Percentiles rank a stretch among this genome's conserved stretches.
Evolutionary conservation across 768 basidiomycete genomes (phyloP).

Genomic region (Suillus plorans): DNA sequence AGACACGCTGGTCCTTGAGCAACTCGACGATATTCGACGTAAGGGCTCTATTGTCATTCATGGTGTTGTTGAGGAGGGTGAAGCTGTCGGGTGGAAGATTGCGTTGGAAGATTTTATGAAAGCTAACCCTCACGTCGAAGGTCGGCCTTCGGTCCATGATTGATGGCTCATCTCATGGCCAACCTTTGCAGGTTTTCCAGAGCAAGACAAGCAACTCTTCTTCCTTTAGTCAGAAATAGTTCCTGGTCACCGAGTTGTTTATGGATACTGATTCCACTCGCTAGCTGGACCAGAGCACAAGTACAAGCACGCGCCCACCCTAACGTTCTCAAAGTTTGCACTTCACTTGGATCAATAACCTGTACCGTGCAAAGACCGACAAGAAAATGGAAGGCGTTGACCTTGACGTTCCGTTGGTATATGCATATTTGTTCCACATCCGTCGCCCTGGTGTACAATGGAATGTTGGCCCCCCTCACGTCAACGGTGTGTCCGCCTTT

Average conservation of each 20-base stretch:
- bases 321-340: slow-evolving; percentile 54
- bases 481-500: slow-evolving; percentile 44
- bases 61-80: slow-evolving; percentile 55
- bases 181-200: slow-evolving; percentile 46
- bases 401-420: slow-evolving; percentile 59
- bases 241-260: neutral
- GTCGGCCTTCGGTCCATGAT: slow-evolving; percentile 27
- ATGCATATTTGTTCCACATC: slow-evolving; percentile 76
- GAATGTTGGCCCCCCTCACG: slow-evolving; percentile 52
- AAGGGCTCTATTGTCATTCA: slow-evolving; percentile 62
- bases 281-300: slow-evolving; percentile 52
- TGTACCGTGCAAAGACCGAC: slow-evolving; percentile 50
- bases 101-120: slow-evolving; percentile 55
- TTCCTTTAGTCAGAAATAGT: slow-evolving; percentile 56
- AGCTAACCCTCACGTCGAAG: slow-evolving; percentile 55
- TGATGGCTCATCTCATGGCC: neutral
- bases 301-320: slow-evolving; percentile 71
- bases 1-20: slow-evolving; percentile 41
- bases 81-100: slow-evolving; percentile 59
- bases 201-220: slow-evolving; percentile 69
- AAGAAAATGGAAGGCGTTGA: slow-evolving; percentile 51
- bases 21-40: slow-evolving; percentile 49
- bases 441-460: slow-evolving; percentile 64
- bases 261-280: neutral
- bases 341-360: slow-evolving; percentile 61